Evolutionary conservation across 345 rosid genomes (phyloP), one percentile per base, ranked within the genome.

Genomic region (Reutealis trisperma): DNA sequence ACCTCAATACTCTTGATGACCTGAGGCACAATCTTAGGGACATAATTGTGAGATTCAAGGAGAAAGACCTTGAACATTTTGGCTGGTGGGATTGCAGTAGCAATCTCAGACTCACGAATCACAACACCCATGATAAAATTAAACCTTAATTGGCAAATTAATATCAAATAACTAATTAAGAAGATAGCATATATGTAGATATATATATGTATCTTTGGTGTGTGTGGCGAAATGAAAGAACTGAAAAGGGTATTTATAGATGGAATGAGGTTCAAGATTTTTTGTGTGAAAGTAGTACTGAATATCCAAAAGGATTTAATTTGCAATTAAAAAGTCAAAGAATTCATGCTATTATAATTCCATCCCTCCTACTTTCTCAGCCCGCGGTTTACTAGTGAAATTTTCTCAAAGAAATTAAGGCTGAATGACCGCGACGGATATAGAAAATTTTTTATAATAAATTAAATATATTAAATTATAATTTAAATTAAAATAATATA

Each of bases 11-110:
- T 72, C 10, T 21, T n/a, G 14, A 72, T 59, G 6, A 52, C 13
- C 19, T 72, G 75, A 3, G 75, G 75, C 21, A 58, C 11, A 6
- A 72, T 37, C 21, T 66, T 37, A 21, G 69, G 70, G 51, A 42
- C 8, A 66, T 1, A 32, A 10, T n/a, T 80, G 4, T 19, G 73
- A 69, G 44, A 64, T 67, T 4, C 76, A 86, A 84, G 81, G 21
- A 73, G 27, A 24, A 68, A 68, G 32, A 16, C 37, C 37, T 68
- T 68, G 72, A 22, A 68, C 55, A 68, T 3, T 34, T 22, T 68
- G 34, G 55, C 57, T 4, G 72, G 44, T 8, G 67, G 49, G 3
- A 44, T 5, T 59, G 55, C 42, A 44, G 11, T 2, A 45, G 27
- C 13, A 22, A 14, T 0, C 25, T 60, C 25, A 1, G 5, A 3